Conservation (phyloP, 176 grass and related monocot genomes). For the Eleusine coracana region DNA sequence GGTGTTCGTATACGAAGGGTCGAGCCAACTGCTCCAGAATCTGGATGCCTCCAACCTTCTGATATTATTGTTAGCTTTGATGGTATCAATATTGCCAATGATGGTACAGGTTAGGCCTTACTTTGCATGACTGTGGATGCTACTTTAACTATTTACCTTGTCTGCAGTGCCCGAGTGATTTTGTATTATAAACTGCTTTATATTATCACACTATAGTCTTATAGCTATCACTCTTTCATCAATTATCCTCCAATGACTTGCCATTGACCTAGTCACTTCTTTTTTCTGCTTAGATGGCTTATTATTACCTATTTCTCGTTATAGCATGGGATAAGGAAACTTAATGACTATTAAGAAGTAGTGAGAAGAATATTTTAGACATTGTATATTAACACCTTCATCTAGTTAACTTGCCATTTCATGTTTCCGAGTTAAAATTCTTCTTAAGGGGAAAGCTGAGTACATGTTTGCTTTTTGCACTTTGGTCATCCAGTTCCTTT, state of each 20-base stretch:
- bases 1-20: conserved; percentile 90
- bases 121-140: neutral
- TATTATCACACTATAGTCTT: neutral
- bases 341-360: neutral
- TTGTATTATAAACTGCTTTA: conserved; percentile 17
- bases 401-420: conserved; percentile 19
- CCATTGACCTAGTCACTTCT: neutral
- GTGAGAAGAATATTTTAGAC: neutral
- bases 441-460: conserved; percentile 10
- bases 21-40: conserved; percentile 91
- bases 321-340: neutral
- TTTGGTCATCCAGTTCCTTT: conserved; percentile 76
- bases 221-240: conserved; percentile 8
- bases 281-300: conserved; percentile 7
- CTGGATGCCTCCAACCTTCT: conserved; percentile 72
- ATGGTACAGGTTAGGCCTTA: conserved; percentile 78
- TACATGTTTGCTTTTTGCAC: conserved; percentile 23
- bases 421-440: conserved; percentile 14
- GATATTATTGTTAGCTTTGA: conserved; percentile 96
- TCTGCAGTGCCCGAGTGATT: neutral
- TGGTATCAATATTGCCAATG: conserved; percentile 92
- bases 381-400: neutral
- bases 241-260: neutral
- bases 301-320: conserved; percentile 14
- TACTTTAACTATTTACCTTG: neutral